A percentile compares a stretch with the other conserved stretches of the same genome.
Conservation (phyloP, 2,329 filamentous ascomycete species). For the Neoscytalidium dimidiatum region DNA sequence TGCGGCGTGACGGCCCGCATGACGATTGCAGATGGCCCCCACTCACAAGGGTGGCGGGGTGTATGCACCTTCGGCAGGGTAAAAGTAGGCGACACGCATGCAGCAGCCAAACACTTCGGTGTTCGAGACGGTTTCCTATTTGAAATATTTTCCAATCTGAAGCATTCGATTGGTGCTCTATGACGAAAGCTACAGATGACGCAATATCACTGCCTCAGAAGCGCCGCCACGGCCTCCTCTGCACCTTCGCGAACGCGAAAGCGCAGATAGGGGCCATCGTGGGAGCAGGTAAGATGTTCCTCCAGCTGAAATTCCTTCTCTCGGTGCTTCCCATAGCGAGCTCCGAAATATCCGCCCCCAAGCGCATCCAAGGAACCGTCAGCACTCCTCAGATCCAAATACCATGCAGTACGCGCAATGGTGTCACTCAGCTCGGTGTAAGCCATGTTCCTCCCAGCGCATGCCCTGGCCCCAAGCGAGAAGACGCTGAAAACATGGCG, state of each 20-base stretch:
- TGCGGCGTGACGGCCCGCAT: too few species aligned
- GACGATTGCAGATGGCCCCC: too few species aligned
- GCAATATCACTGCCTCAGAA: neutral
- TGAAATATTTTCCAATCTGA: too few species aligned
- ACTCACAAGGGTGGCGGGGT: too few species aligned
- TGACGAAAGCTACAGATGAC: too few species aligned
- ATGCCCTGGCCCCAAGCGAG: slow-evolving; percentile 68
- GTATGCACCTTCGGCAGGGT: too few species aligned
- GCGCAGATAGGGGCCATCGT: neutral
- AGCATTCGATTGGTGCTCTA: too few species aligned
- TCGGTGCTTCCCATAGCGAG: neutral
- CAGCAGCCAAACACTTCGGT: too few species aligned
- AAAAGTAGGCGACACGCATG: too few species aligned
- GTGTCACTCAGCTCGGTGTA: slow-evolving; percentile 58
- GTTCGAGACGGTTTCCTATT: too few species aligned
- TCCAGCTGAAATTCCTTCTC: neutral
- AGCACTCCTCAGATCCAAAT: slow-evolving; percentile 53
- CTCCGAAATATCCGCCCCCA: neutral
- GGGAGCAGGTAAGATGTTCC: neutral
- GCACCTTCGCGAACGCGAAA: neutral
- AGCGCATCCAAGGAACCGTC: neutral
- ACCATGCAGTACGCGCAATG: slow-evolving; percentile 57
- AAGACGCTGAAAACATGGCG: slow-evolving; percentile 65
- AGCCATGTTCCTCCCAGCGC: slow-evolving; percentile 70
- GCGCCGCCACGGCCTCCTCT: neutral